These are phyloP conservation scores for Auricularia sp. DNA, from an alignment of 768 basidiomycete genomes.

Conservation along the genomic window DNA sequence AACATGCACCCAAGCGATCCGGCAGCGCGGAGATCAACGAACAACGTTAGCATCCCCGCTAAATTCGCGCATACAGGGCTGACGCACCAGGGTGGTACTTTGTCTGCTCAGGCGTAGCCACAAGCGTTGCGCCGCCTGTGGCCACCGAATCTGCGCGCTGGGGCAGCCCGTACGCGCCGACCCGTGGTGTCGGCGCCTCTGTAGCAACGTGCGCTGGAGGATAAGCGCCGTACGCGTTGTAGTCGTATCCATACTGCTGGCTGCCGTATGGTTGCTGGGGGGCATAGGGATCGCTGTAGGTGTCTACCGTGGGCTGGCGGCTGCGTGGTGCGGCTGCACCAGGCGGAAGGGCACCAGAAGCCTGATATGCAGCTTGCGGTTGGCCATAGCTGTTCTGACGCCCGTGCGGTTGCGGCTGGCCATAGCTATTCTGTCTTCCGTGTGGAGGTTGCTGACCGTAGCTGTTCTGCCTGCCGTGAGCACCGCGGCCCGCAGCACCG, in stretches of 20 bases:
- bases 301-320: not conserved
- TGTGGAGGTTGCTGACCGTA: constrained; percentile 15
- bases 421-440: constrained; percentile 37
- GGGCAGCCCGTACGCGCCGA: not conserved
- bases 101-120: constrained; percentile 24
- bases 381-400: constrained; percentile 6
- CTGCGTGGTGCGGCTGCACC: not conserved
- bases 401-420: constrained; percentile 11
- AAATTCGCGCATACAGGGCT: not conserved
- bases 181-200: not conserved
- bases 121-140: constrained; percentile 14
- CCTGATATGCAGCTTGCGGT: not conserved
- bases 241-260: not conserved
- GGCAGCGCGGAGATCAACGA: not conserved
- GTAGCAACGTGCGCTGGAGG: not conserved
- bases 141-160: not conserved
- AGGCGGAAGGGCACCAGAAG: not conserved
- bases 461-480: constrained; percentile 39
- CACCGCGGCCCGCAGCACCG: constrained; percentile 24
- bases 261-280: not conserved
- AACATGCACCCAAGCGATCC: not conserved
- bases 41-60: not conserved
- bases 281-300: not conserved
- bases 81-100: constrained; percentile 42
- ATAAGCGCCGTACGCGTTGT: not conserved